Evolutionary conservation across 805 yeast genomes (phyloP), one percentile per base, ranked within the genome.

Genomic region (Pichia scutulata): DNA sequence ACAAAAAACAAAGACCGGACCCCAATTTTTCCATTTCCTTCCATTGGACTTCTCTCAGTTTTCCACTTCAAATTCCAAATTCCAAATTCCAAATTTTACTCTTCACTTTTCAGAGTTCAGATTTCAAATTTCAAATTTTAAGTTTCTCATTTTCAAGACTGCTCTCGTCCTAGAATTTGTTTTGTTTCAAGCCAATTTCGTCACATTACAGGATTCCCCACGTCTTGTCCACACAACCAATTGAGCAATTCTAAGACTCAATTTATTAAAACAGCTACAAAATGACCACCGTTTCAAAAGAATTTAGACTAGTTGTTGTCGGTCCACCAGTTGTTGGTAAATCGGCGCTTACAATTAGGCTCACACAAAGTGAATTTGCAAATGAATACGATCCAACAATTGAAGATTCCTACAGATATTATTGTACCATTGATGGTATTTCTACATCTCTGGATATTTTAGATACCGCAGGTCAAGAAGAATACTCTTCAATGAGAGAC

Each of bases 311-410:
- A 52, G 99, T 93, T 5, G 97, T 92, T 43, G 97, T 92, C 50
- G 99, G 98, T 50, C 97, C 97, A 39, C 98, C 98, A 64, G 97
- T 97, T 70, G 99, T 93, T 50, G 99, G 99, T 70, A 93, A 93
- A 68, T 85, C 95, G 23, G 98, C 99, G 7, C 73, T 93, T 55
- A 93, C 99, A 25, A 93, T 93, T 57, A 96, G 93, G 68, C 77
- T 93, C 62, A 89, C 93, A 49, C 98, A 92, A 67, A 81, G 89
- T 36, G 97, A 90, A 62, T 93, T 93, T 64, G 96, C 92, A 30
- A 97, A 90, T 67, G 99, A 93, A 66, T 93, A 93, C 63, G 99
- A 93, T 70, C 99, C 99, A 10, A 93, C 99, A 12, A 93, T 93
- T 63, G 99, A 93, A 70, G 93, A 86, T 62, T 83, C 90, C 0